Percentiles rank a stretch among this genome's conserved stretches.
Conservation (phyloP, 2,329 filamentous ascomycete genomes). For the Xylariomycetidae sp. region DNA sequence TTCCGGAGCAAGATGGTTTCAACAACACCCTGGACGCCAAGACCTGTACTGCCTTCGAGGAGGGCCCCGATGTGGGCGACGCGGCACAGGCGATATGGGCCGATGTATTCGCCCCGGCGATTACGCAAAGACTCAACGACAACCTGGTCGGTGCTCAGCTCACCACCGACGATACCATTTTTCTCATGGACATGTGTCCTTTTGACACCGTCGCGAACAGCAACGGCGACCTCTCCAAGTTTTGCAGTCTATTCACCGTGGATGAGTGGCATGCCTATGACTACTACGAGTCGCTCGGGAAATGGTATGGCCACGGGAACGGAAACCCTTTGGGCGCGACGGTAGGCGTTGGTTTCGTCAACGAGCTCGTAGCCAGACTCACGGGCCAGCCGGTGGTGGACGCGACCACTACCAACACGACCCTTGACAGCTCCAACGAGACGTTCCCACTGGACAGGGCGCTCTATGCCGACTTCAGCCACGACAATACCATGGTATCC, state of each 20-base stretch:
- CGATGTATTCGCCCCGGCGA: constrained; percentile 57
- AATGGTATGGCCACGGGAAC: constrained; percentile 76
- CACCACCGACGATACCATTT: constrained; percentile 54
- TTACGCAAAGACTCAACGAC: constrained; percentile 62
- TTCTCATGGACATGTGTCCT: constrained; percentile 83
- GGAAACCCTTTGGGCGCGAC: constrained; percentile 76
- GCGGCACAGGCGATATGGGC: constrained; percentile 53
- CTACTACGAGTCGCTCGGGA: constrained; percentile 73
- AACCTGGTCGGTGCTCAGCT: constrained; percentile 64
- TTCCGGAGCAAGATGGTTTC: constrained; percentile 58
- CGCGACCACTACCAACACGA: constrained; percentile 69
- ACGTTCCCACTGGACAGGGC: constrained; percentile 67
- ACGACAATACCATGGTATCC: constrained; percentile 80
- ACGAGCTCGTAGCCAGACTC: constrained; percentile 79
- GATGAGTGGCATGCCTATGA: constrained; percentile 74
- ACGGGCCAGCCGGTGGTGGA: constrained; percentile 64
- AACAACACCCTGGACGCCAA: constrained; percentile 83
- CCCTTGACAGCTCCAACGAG: constrained; percentile 57
- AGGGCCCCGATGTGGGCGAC: constrained; percentile 44
- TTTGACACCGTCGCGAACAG: constrained; percentile 69
- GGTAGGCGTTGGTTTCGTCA: constrained; percentile 81
- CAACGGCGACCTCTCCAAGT: constrained; percentile 54
- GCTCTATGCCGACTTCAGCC: constrained; percentile 85
- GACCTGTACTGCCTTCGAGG: constrained; percentile 65
- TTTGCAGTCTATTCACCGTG: constrained; percentile 69